Conservation (phyloP, 495 filamentous ascomycete genomes). For the Hypomontagnella monticulosa region DNA sequence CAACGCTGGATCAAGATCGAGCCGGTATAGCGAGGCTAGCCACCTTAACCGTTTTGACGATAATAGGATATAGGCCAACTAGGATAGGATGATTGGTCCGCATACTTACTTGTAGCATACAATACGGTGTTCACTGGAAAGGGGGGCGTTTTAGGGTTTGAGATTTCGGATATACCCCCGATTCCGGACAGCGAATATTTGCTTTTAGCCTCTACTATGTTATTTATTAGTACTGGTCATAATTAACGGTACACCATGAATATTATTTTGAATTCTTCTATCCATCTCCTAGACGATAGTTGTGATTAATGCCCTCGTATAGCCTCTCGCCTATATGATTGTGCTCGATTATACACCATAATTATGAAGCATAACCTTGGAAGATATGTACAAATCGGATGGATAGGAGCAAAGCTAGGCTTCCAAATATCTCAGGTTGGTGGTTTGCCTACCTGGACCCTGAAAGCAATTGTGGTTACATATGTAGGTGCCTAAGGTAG, state of each 20-base stretch:
- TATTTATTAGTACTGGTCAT: conserved; percentile 7
- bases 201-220: conserved; percentile 13
- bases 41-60: conserved; percentile 41
- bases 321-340: too few species aligned
- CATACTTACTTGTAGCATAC: conserved; percentile 26
- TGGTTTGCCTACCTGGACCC: too few species aligned
- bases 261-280: conserved; percentile 3
- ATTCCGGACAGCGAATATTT: conserved; percentile 35
- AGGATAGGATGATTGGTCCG: neutral
- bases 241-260: conserved; percentile 9
- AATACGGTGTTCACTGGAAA: conserved; percentile 27
- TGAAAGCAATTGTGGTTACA: too few species aligned
- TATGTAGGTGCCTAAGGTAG: too few species aligned
- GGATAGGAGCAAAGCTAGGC: too few species aligned
- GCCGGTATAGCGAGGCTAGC: conserved; percentile 59
- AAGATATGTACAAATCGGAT: too few species aligned
- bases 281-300: neutral
- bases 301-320: neutral
- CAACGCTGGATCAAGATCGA: conserved; percentile 41
- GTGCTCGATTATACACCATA: too few species aligned
- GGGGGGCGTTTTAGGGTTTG: conserved; percentile 35
- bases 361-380: too few species aligned
- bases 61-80: conserved; percentile 26
- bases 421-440: too few species aligned
- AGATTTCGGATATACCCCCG: conserved; percentile 39